phyloP scores from a whole-genome alignment of 2,329 filamentous ascomycete genomes.

The Colletotrichum musicola region DNA sequence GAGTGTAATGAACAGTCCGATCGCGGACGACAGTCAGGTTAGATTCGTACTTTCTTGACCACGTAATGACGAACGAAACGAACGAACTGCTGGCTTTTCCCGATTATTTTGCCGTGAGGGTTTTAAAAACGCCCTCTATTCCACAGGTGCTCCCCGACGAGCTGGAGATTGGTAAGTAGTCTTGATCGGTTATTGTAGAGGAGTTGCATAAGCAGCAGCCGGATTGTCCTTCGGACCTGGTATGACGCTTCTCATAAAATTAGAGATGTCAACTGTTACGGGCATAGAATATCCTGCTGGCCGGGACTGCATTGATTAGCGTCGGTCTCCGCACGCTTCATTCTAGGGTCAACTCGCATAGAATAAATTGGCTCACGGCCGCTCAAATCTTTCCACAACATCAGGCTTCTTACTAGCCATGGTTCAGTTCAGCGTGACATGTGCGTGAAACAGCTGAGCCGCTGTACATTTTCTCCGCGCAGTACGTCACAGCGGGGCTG shows the following conservation, averaged over 20 bases:
- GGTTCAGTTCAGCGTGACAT: too few species aligned
- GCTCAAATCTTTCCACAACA: too few species aligned
- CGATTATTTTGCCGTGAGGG: not conserved
- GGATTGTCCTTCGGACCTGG: too few species aligned
- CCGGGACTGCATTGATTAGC: not conserved
- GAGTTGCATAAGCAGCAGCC: not conserved
- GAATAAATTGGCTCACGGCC: too few species aligned
- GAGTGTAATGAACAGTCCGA: conserved; percentile 29
- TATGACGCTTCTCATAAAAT: too few species aligned
- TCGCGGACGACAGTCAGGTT: conserved; percentile 30
- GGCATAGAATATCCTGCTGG: not conserved
- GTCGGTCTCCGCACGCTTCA: not conserved
- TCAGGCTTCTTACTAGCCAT: too few species aligned
- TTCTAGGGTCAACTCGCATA: too few species aligned
- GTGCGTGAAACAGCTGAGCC: too few species aligned
- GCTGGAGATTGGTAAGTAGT: not conserved
- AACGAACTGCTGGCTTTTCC: not conserved
- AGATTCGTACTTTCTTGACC: conserved; percentile 20
- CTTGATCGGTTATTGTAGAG: not conserved
- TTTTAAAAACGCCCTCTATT: too few species aligned
- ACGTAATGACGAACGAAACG: conserved; percentile 26
- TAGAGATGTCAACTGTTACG: not conserved
- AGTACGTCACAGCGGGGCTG: too few species aligned
- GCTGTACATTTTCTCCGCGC: too few species aligned
- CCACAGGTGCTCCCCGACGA: not conserved